phyloP scores from a whole-genome alignment of 2,329 filamentous ascomycete genomes.

The Fusarium transvaalense region DNA sequence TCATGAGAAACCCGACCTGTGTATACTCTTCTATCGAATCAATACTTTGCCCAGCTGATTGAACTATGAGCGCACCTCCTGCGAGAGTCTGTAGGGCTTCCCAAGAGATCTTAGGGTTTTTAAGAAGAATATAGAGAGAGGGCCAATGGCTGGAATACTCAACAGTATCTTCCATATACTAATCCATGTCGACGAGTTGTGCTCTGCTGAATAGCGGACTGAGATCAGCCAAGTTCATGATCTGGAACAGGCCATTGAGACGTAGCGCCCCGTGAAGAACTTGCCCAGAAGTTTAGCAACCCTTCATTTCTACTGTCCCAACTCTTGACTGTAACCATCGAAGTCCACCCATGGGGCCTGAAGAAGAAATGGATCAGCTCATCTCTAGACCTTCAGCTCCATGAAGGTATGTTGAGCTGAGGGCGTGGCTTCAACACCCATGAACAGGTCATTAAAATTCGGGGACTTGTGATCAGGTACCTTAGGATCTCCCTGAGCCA shows the following conservation, averaged over 20 bases:
- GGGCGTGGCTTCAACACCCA: background rate
- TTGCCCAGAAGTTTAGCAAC: background rate
- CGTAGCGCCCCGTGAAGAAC: background rate
- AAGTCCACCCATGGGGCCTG: background rate
- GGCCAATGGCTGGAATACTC: too few species aligned
- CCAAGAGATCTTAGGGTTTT: too few species aligned
- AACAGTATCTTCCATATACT: too few species aligned
- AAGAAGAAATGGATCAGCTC: background rate
- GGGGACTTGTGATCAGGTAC: background rate
- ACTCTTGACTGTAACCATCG: background rate
- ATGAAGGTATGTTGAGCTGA: background rate
- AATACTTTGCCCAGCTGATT: too few species aligned
- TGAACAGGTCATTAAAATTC: background rate
- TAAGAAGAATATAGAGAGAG: too few species aligned
- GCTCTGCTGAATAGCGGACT: too few species aligned
- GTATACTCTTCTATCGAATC: too few species aligned
- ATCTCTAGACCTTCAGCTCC: conserved; percentile 4
- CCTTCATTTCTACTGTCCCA: background rate
- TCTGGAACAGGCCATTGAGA: background rate
- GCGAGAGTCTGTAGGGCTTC: too few species aligned
- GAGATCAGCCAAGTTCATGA: too few species aligned
- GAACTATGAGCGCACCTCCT: too few species aligned
- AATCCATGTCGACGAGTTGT: too few species aligned
- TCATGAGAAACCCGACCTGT: background rate
- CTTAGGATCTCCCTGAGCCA: background rate